Evolutionary conservation across 306 rosid genomes (phyloP), one percentile per base, ranked within the genome.

Genomic region (Ormosia emarginata): DNA sequence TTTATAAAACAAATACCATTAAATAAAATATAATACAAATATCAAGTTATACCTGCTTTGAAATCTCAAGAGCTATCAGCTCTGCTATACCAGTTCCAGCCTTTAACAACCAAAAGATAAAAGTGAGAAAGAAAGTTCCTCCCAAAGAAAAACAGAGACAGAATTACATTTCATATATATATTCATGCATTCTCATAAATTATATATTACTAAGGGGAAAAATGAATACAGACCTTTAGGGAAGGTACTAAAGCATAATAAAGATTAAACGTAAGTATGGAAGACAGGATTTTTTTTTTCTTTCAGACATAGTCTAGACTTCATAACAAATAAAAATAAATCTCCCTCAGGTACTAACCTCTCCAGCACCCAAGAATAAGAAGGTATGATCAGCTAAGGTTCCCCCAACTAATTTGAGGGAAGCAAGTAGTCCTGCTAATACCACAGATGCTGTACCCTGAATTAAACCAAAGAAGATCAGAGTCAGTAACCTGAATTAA

Each of bases 51-150:
- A 95, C 98, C 95, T 90, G 90, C 85, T 93, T 93, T 71, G 98
- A 93, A 67, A 95, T 89, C 94, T 95, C 93, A 78, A 93, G 95
- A 79, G 99, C 99, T 80, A 95, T 95, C 81, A 93, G 89, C 84
- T 95, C 99, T 36, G 99, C 99, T 89, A 93, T 95, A 24, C 99
- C 99, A 55, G 99, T 95, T 88, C 99, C 99, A 85, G 99, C 99
- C 99, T 95, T 77, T 88, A 92, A 75, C 59, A 82, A 77, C 36
- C 81, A 83, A 87, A 72, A 78, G 74, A 83, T 58, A 65, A 55
- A 79, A 76, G 65, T 88, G 40, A 87, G 89, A 86, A 85, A 70
- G 50, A 62, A 61, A 15, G 10, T 52, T 39, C 37, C 80, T 63
- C 55, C 73, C 72, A 71, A 9, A 52, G 75, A 80, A 61, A 78